These are phyloP conservation scores for Pseudogymnoascus verrucosus DNA, from an alignment of 2,329 filamentous ascomycete species.

Conservation along the genomic window DNA sequence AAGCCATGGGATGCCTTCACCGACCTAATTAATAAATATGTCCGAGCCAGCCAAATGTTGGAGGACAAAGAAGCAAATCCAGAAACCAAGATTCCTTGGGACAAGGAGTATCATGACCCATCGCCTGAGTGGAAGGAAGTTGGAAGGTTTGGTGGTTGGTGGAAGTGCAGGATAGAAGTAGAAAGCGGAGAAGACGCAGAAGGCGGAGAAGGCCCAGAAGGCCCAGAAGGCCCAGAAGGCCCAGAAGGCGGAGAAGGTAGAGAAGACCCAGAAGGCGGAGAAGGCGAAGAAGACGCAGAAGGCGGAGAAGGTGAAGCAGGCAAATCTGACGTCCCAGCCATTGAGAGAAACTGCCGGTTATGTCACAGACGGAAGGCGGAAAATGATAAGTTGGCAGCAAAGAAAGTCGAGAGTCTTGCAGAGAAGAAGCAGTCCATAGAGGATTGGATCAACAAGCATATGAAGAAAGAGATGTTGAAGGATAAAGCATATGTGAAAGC, in stretches of 20 bases:
- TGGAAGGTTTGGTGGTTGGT: constrained; percentile 20
- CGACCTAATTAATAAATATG: constrained; percentile 16
- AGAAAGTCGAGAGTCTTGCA: background rate
- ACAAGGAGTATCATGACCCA: constrained; percentile 21
- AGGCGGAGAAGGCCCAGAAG: constrained; percentile 2
- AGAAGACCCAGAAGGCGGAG: constrained; percentile 12
- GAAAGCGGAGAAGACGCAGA: background rate
- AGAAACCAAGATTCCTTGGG: constrained; percentile 13
- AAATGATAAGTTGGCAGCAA: background rate
- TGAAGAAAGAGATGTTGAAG: background rate
- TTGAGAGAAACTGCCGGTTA: background rate
- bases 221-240: constrained; percentile 11
- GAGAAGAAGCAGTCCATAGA: background rate
- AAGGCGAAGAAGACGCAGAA: constrained; percentile 9
- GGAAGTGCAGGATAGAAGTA: constrained; percentile 21
- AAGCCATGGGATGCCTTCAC: constrained; percentile 19
- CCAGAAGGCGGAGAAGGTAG: constrained; percentile 12
- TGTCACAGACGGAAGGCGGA: background rate
- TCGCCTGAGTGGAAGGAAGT: constrained; percentile 18
- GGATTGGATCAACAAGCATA: constrained; percentile 2
- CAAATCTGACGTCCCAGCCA: background rate
- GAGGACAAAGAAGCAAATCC: constrained; percentile 1
- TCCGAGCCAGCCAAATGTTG: constrained; percentile 15
- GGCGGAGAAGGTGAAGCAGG: constrained; percentile 11
- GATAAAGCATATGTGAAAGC: background rate